phyloP scores from a whole-genome alignment of 768 basidiomycete species.

The Lentinula boryana region DNA sequence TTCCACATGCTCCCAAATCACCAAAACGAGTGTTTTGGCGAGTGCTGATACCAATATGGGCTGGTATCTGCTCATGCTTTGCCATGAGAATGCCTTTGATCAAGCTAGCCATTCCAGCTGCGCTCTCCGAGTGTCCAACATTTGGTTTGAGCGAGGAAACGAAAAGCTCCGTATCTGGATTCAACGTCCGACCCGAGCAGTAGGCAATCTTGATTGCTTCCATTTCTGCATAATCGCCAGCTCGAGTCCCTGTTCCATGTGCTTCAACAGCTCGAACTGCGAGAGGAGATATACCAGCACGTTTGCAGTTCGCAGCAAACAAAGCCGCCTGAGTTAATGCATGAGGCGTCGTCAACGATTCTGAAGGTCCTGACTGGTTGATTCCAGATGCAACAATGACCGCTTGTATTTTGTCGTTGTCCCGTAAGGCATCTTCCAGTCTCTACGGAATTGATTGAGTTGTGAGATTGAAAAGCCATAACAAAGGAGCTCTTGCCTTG shows the following conservation, averaged over 20 bases:
- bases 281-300: conserved; percentile 7
- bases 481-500: background rate
- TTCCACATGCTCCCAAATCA: background rate
- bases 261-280: conserved; percentile 4
- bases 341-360: conserved; percentile 5
- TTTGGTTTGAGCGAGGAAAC: conserved; percentile 5
- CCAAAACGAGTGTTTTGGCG: background rate
- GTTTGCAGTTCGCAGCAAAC: background rate
- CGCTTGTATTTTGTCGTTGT: conserved; percentile 6
- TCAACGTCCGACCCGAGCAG: background rate
- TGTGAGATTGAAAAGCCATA: background rate
- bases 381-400: conserved; percentile 6
- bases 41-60: conserved; percentile 4
- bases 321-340: background rate
- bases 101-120: conserved; percentile 5
- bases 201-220: conserved; percentile 4
- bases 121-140: conserved; percentile 5
- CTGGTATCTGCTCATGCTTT: background rate
- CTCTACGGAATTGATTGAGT: background rate
- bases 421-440: conserved; percentile 5
- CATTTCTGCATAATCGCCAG: conserved; percentile 6
- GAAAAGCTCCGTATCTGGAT: background rate
- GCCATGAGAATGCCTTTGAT: conserved; percentile 1
- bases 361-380: conserved; percentile 5
- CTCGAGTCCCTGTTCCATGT: conserved; percentile 2